Evolutionary conservation across 192 early-diverging fungal genomes (phyloP), one percentile per base, ranked within the genome.

Genomic region (Dissophora globulifera): DNA sequence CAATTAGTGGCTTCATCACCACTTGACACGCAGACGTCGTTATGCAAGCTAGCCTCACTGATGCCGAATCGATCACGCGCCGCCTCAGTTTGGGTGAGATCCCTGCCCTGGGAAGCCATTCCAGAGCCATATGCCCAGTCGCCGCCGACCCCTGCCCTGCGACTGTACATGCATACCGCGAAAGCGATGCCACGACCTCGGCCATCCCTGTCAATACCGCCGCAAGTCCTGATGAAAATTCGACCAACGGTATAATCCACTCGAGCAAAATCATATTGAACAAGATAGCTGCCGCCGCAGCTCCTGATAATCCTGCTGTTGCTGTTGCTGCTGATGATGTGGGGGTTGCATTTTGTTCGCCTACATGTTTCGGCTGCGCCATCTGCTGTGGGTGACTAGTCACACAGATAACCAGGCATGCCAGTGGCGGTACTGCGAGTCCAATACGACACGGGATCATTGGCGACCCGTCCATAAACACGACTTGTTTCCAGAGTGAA

Each of bases 391-490:
- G 86, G 53, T 85, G 86, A 13, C 80, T 67, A 7, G 76, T 71
- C 7, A 89, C 82, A 20, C 83, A 85, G 11, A 87, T 85, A 33
- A 92, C 88, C 22, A 95, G 72, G 56, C 92, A 93, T 13, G 89
- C 86, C 32, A 95, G 62, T 0, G 93, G 93, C n/a, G 94, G 65
- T 25, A 86, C 85, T 7, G 93, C 89, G 61, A 95, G 90, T 35
- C 93, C 93, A 57, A 95, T 91, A 11, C 93, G 80, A 7, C 91
- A 84, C 1, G 93, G 90, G 0, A 95, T 89, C 40, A 86, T 83
- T 0, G 90, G 91, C 5, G 91, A 91, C 58, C 87, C 86, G 71
- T 94, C 92, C 8, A 87, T 78, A 78, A 85, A 87, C 55, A 65
- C 74, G 64, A 89, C 81, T 50, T 65, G 69, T 29, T 72, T 30